Evolutionary conservation across 352 stramenopile genomes (phyloP), one percentile per base, ranked within the genome.

Genomic region (Thalassiosira delicatula): DNA sequence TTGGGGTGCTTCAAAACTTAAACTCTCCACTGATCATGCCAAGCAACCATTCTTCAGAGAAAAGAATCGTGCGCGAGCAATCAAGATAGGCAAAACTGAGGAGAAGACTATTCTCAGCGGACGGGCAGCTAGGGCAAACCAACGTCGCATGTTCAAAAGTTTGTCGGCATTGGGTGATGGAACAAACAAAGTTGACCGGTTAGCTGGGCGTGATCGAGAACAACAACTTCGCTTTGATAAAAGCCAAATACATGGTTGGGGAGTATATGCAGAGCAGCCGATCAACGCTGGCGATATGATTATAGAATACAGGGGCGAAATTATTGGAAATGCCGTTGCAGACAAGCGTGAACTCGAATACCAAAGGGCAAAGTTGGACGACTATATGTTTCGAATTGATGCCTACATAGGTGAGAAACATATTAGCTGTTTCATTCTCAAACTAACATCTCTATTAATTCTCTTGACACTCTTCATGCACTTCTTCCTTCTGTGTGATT

Each of bases 361-460:
- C 75, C 96, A 98, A 76, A 94, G 95, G 46, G 94, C 95, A 79
- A 97, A 97, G 23, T 94, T 98, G 56, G 96, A 96, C 44, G 98
- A 97, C 89, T 99, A 99, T 89, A 98, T 98, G 94, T 99, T 98
- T 88, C 94, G 96, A 25, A 88, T 98, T 49, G 96, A 98, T 78
- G 92, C 93, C 32, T 95, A 93, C 11, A 98, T n/a, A n/a, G n/a
- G n/a, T n/a, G n/a, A n/a, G n/a, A n/a, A n/a, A n/a, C n/a, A n/a
- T n/a, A n/a, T n/a, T n/a, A n/a, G n/a, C n/a, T n/a, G n/a, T n/a
- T n/a, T n/a, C n/a, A n/a, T n/a, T n/a, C n/a, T n/a, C n/a, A n/a
- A n/a, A n/a, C n/a, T n/a, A n/a, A n/a, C n/a, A n/a, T n/a, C n/a
- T n/a, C n/a, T n/a, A n/a, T n/a, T n/a, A n/a, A n/a, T n/a, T n/a